phyloP scores from a whole-genome alignment of 768 basidiomycete species.

The Cyclocybe aegerita region DNA sequence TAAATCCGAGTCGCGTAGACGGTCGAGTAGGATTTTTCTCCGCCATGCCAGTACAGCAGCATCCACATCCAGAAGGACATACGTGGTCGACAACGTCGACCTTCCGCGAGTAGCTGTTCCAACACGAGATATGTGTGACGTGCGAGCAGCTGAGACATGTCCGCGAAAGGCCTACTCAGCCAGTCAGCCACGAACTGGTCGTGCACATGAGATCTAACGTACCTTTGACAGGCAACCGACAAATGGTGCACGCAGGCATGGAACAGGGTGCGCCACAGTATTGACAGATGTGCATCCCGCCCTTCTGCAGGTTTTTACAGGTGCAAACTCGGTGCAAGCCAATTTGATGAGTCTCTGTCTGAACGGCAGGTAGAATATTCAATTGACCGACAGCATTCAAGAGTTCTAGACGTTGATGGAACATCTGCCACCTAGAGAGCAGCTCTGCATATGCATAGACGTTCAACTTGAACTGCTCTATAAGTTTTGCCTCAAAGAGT shows the following conservation, averaged over 20 bases:
- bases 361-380: slow-evolving; percentile 12
- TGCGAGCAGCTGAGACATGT: slow-evolving; percentile 65
- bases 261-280: slow-evolving; percentile 41
- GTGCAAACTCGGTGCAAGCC: slow-evolving; percentile 49
- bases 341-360: slow-evolving; percentile 29
- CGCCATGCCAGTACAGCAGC: slow-evolving; percentile 42
- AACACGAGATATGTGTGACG: slow-evolving; percentile 65
- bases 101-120: slow-evolving; percentile 32
- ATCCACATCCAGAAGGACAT: slow-evolving; percentile 72
- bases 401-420: slow-evolving; percentile 70
- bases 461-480: slow-evolving; percentile 49
- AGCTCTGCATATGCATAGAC: slow-evolving; percentile 74
- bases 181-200: background rate
- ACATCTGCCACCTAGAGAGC: slow-evolving; percentile 70
- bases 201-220: slow-evolving; percentile 7
- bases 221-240: slow-evolving; percentile 78
- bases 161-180: slow-evolving; percentile 52
- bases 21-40: slow-evolving; percentile 18
- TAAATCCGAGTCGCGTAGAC: slow-evolving; percentile 19
- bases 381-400: slow-evolving; percentile 57
- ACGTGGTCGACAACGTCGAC: slow-evolving; percentile 39
- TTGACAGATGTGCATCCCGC: slow-evolving; percentile 38
- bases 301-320: slow-evolving; percentile 33
- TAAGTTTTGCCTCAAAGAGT: slow-evolving; percentile 35
- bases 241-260: slow-evolving; percentile 64